A percentile compares a stretch with the other conserved stretches of the same genome.
Conservation (phyloP, 2,329 filamentous ascomycete species). For the Didymella pomorum region DNA sequence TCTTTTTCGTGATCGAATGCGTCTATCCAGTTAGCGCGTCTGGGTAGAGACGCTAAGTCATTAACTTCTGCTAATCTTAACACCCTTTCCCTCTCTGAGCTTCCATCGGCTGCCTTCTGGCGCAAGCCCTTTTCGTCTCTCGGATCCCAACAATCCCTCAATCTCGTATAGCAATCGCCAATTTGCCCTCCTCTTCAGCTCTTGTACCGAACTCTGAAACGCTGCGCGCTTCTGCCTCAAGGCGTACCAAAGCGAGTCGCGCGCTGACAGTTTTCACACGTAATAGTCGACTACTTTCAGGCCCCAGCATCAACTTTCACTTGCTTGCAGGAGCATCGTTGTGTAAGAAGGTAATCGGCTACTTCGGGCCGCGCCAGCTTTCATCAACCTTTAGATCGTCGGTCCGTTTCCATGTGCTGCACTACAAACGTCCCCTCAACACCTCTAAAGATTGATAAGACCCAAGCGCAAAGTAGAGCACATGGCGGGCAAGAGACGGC, state of each 20-base stretch:
- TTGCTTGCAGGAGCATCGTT: neutral
- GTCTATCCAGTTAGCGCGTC: slow-evolving; percentile 40
- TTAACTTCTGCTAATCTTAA: slow-evolving; percentile 42
- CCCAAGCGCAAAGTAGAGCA: slow-evolving; percentile 6
- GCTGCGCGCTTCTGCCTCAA: slow-evolving; percentile 1
- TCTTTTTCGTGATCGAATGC: slow-evolving; percentile 39
- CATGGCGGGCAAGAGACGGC: slow-evolving; percentile 38
- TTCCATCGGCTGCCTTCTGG: slow-evolving; percentile 19
- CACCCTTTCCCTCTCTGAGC: slow-evolving; percentile 25
- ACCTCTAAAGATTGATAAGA: neutral
- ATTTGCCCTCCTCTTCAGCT: slow-evolving; percentile 8
- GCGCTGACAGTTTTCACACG: slow-evolving; percentile 6
- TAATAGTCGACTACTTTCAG: slow-evolving; percentile 1
- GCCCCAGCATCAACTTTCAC: neutral
- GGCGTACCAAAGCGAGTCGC: slow-evolving; percentile 1
- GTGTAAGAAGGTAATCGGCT: neutral
- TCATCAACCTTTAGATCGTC: slow-evolving; percentile 4
- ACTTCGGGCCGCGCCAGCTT: slow-evolving; percentile 3
- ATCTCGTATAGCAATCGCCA: slow-evolving; percentile 18
- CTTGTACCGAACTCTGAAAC: slow-evolving; percentile 9
- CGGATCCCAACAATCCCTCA: slow-evolving; percentile 21
- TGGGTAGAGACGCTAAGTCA: slow-evolving; percentile 25
- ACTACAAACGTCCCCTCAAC: slow-evolving; percentile 4
- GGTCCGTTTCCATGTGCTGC: slow-evolving; percentile 19
- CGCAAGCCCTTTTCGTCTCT: slow-evolving; percentile 17